Percentiles rank a stretch among this genome's conserved stretches.
phyloP scores from a whole-genome alignment of 257 asterid genomes.

The Jacaranda mimosifolia region DNA sequence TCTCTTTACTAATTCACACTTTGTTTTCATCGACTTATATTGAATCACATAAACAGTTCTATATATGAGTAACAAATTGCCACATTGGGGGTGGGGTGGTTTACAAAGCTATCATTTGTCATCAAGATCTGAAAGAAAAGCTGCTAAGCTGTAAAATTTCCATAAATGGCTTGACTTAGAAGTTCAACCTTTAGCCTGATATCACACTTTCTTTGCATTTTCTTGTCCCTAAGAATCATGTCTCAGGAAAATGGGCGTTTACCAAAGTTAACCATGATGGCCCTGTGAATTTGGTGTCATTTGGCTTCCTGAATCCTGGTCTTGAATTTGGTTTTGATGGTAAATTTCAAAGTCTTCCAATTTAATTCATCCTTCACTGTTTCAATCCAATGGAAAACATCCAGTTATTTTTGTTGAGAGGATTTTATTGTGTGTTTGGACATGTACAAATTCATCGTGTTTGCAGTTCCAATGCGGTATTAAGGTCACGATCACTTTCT shows the following conservation, averaged over 20 bases:
- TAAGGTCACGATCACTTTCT: no score
- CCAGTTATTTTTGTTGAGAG: background rate
- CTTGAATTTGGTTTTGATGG: conserved; percentile 11
- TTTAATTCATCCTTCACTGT: background rate
- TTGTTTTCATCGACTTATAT: conserved; percentile 5
- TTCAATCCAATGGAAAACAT: background rate
- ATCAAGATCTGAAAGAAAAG: background rate
- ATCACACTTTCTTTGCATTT: background rate
- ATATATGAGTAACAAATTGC: conserved; percentile 22
- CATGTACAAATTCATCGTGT: background rate
- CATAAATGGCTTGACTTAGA: background rate
- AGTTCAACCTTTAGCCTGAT: background rate
- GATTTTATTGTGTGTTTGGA: background rate
- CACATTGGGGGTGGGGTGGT: background rate
- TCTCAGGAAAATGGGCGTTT: background rate
- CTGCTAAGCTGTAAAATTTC: background rate
- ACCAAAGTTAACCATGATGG: background rate
- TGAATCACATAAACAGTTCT: background rate
- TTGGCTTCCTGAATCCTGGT: background rate
- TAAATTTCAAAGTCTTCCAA: background rate
- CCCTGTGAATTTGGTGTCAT: background rate
- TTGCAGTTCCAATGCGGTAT: no score
- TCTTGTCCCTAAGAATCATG: background rate
- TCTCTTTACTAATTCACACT: conserved; percentile 12
- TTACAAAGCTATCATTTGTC: background rate